Conservation (phyloP, 1,284 basidiomycete species). For the Cutaneotrichosporon arboriforme region DNA sequence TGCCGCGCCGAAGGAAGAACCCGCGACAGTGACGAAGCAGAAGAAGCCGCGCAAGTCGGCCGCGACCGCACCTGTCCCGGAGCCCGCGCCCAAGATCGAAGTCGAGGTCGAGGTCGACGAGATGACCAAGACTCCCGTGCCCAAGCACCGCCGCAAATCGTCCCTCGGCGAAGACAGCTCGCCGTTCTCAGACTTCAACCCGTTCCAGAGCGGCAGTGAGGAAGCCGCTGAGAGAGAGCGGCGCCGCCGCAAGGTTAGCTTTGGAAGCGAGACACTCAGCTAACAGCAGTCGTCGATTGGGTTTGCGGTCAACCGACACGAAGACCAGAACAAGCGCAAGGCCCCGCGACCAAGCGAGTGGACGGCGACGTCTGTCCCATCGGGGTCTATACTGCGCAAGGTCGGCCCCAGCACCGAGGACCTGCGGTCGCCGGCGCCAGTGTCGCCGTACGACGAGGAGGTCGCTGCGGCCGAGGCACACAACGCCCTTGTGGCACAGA, state of each 20-base stretch:
- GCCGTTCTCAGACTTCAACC: constrained; percentile 53
- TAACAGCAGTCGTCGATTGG: constrained; percentile 20
- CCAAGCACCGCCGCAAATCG: constrained; percentile 15
- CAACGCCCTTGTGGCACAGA: constrained; percentile 30
- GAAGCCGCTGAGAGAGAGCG: constrained; percentile 43
- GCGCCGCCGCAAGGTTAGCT: constrained; percentile 41
- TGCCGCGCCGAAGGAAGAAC: too few relatives aligned
- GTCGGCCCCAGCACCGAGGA: constrained; percentile 35
- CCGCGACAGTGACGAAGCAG: too few relatives aligned
- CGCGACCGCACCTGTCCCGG: not conserved
- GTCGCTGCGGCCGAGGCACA: constrained; percentile 29
- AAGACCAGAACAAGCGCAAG: constrained; percentile 9
- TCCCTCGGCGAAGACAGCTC: constrained; percentile 29
- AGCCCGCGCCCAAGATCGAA: constrained; percentile 50
- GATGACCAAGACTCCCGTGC: constrained; percentile 14
- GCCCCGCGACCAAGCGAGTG: constrained; percentile 15
- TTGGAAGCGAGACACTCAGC: not conserved
- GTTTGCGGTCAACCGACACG: constrained; percentile 1
- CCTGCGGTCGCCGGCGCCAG: constrained; percentile 27
- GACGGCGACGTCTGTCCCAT: constrained; percentile 16
- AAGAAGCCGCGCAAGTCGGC: not conserved
- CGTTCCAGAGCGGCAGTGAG: constrained; percentile 53
- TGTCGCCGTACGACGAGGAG: constrained; percentile 15
- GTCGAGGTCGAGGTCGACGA: constrained; percentile 59
- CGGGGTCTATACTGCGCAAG: constrained; percentile 25